Evolutionary conservation across 1,284 basidiomycete genomes (phyloP), one percentile per base, ranked within the genome.

Genomic region (Chalciporus sp.): DNA sequence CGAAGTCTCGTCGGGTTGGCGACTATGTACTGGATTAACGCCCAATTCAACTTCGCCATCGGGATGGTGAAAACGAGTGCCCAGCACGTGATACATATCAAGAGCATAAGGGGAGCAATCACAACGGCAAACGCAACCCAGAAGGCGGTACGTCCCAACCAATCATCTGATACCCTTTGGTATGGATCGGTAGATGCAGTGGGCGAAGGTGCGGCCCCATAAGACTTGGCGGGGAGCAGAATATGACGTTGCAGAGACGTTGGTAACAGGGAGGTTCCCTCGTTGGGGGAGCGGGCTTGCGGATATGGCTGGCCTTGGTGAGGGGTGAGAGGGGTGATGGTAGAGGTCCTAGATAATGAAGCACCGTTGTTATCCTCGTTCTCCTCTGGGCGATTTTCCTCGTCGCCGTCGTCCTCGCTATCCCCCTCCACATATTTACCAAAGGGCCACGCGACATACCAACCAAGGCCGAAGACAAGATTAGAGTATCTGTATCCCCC

Each of bases 371-470:
- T 65, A 14, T 37, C 64, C 59, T 52, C 66, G 56, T 58, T 72
- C 57, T 66, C 66, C 14, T 70, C 68, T 31, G 61, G 60, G 20
- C 59, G 60, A 28, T 71, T 76, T 45, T 75, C 73, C 39, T 78
- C 80, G 39, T 81, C 77, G 6, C 72, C 72, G 17, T 76, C 75
- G 5, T 76, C 73, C 28, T 80, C 74, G 23, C 77, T 76, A 56
- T 91, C 90, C 6, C 95, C 93, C 71, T 98, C 95, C 53, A 99
- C 94, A 67, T 98, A 99, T 72, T 98, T 98, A 35, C 94, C 96
- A 70, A 99, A 99, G 1, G 97, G 97, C 97, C 97, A 99, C 33
- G 88, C 84, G 53, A 99, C 83, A 72, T 99, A 99, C 87, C 94
- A 96, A 1, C 92, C 95, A 11, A 99, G 76, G 20, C 96, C 97